These are phyloP conservation scores for Tolypocladium tundrense DNA, from an alignment of 2,329 filamentous ascomycete genomes.

Conservation along the genomic window DNA sequence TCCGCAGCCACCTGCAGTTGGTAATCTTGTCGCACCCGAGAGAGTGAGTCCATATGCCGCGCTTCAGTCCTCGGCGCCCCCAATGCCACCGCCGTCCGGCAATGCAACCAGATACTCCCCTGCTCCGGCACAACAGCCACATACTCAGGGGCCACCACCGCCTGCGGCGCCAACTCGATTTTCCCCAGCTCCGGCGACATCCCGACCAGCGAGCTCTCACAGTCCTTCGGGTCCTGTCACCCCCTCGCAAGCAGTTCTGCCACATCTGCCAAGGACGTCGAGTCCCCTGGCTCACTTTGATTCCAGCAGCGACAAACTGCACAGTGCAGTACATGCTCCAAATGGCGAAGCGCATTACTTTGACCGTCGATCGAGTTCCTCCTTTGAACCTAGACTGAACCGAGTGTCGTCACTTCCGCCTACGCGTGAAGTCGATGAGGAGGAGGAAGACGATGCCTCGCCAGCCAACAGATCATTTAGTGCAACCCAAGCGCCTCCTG, in stretches of 20 bases:
- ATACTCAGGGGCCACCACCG: constrained; percentile 27
- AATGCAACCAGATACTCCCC: constrained; percentile 52
- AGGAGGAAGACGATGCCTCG: constrained; percentile 26
- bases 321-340: constrained; percentile 6
- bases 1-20: constrained; percentile 16
- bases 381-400: constrained; percentile 44
- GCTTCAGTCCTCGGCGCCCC: constrained; percentile 25
- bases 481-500: constrained; percentile 12
- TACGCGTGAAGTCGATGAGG: constrained; percentile 53
- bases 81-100: constrained; percentile 20
- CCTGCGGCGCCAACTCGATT: constrained; percentile 39
- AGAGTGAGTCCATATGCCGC: constrained; percentile 43
- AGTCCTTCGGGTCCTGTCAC: constrained; percentile 21
- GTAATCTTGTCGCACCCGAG: constrained; percentile 42
- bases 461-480: constrained; percentile 14
- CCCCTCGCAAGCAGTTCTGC: constrained; percentile 34
- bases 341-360: constrained; percentile 30
- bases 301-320: constrained; percentile 30
- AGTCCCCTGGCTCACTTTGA: constrained; percentile 58
- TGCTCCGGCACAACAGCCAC: constrained; percentile 32
- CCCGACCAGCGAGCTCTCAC: constrained; percentile 33
- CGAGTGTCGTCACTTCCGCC: constrained; percentile 49
- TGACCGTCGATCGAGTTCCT: constrained; percentile 41
- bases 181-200: constrained; percentile 32
- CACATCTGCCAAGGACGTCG: constrained; percentile 54